Evolutionary conservation across 2,329 filamentous ascomycete species (phyloP), one percentile per base, ranked within the genome.

Genomic region (Camptophora hylomeconis): DNA sequence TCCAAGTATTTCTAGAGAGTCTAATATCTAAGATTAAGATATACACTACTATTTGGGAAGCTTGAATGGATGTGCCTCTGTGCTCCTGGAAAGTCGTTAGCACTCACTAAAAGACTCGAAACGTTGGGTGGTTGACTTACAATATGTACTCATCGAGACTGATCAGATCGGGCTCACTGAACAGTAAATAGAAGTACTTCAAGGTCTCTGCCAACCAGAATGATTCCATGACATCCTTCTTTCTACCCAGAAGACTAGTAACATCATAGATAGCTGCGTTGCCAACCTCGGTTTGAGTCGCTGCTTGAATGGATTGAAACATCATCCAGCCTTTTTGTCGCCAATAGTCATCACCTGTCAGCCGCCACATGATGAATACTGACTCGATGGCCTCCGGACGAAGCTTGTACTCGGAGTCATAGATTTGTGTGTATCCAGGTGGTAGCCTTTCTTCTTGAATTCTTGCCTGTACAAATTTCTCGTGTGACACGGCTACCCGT

Each of bases 311-410:
- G 6, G 69, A 65, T 31, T 67, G 49, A 47, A 82, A 83, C 78
- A 84, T 83, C 31, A 60, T 58, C 79, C 79, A 83, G 2, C 76
- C 79, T 47, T 72, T 72, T 33, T 77, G 67, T 46, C 70, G 70
- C 65, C 73, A 78, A 26, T 61, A 56, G 1, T 60, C 41, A 38
- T 80, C 70, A 15, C 77, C 79, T 0, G 78, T 83, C 34, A 81
- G 61, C 33, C 79, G 69, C 50, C 77, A 82, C 61, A 87, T 70
- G 47, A 82, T 69, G 51, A 82, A 87, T 4, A 89, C 69, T 9
- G 73, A 79, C 57, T 87, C 80, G 30, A 87, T 82, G 2, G 80
- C 80, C 54, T 87, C 80, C 12, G 80, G 80, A 5, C 58, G 47
- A 48, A 63, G 41, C 17, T 55, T 48, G 38, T 60, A 63, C 31